Base-by-base conservation (phyloP, 805 yeast genomes). In the Komagataella mondaviorum region DNA sequence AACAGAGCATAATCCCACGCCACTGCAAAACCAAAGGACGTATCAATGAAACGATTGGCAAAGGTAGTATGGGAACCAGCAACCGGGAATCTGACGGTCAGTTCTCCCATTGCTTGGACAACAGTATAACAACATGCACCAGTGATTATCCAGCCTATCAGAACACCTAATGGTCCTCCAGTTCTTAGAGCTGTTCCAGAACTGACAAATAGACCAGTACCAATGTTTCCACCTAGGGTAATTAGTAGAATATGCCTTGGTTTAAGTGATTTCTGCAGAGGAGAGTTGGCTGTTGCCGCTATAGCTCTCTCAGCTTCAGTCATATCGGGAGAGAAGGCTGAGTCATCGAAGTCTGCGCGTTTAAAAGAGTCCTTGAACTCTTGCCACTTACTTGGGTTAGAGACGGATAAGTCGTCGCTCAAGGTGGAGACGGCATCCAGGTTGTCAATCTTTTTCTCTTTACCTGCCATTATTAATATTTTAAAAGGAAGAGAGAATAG, bases 161-260 rank as follows among this genome's bases (percentile, higher is more conserved):
- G 73, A 44, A 83, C 64, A 46, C 83, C 76, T 14, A 83, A 86
- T n/a, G 93, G 91, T 23, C 93, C 93, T 62, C 88, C 85, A 36
- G 73, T 69, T 17, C 73, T 57, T 50, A 85, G 66, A 2, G 86
- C 76, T 16, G 73, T 65, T 54, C 87, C 86, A 2, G 88, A 76
- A 60, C 88, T 88, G 36, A 88, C 84, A 55, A 88, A 80, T 50
- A 88, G 71, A 60, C 93, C 95, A 6, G 91, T 83, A 58, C 95
- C 96, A 57, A 87, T 85, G 54, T 85, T 76, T 46, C 91, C 90
- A 57, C 91, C 93, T 55, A 86, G 71, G 49, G 93, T 89, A 67
- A 86, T 86, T 88, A 85, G 81, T 54, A 83, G 81, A 57, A 86
- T 66, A 63, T 86, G 91, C 60, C 90, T 73, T 46, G 78, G 75